Evolutionary conservation across 164 flowering plant genomes (phyloP).

Genomic region (Pachysandra terminalis): DNA sequence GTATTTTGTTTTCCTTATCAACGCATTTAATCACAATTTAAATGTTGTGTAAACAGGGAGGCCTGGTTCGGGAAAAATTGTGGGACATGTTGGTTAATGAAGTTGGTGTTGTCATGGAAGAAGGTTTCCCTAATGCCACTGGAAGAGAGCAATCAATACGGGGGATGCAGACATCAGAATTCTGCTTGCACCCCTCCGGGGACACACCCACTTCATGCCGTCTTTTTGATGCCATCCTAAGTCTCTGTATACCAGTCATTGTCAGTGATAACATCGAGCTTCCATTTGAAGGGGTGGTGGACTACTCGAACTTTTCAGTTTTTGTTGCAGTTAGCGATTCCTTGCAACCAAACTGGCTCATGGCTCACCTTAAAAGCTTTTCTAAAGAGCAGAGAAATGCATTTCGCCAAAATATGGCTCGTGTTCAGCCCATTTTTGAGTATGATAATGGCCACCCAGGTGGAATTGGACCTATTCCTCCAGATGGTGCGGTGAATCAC

Average conservation of each 20-base stretch:
- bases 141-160: conserved; percentile 88
- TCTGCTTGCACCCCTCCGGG: conserved; percentile 97
- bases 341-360: conserved; percentile 69
- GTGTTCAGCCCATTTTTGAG: conserved; percentile 58
- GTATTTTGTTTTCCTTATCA: neutral
- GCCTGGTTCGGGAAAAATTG: conserved; percentile 71
- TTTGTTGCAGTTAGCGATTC: conserved; percentile 76
- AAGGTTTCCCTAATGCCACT: conserved; percentile 97
- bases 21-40: neutral
- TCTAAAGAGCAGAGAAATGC: conserved; percentile 43
- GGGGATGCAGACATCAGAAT: conserved; percentile 88
- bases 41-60: conserved; percentile 54
- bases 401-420: conserved; percentile 63
- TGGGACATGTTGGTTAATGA: conserved; percentile 77
- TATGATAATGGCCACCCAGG: conserved; percentile 75
- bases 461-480: conserved; percentile 73
- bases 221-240: conserved; percentile 87
- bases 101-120: conserved; percentile 78
- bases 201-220: conserved; percentile 97
- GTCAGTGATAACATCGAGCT: conserved; percentile 90
- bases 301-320: conserved; percentile 74
- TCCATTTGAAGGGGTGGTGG: conserved; percentile 89
- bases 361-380: conserved; percentile 53
- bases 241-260: conserved; percentile 93
- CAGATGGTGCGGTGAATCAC: conserved; percentile 84